Base-by-base conservation (phyloP, 2,329 filamentous ascomycete species). In the Teratosphaeria zuluensis region DNA sequence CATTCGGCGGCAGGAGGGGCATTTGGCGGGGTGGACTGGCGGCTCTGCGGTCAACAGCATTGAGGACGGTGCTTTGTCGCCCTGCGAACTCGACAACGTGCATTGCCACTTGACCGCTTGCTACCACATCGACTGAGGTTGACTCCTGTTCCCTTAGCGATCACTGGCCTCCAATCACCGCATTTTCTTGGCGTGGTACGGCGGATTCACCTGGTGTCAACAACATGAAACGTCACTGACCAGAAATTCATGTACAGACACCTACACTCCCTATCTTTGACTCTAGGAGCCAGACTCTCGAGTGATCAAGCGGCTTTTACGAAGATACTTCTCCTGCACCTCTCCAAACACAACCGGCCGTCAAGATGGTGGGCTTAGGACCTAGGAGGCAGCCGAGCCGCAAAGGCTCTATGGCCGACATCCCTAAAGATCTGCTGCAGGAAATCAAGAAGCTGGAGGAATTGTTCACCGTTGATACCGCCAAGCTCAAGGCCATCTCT, bases 401-500 rank as follows among this genome's bases (percentile, higher is more conserved):
- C 70, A 90, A 88, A 82, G 88, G 88, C 72, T 95, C 92, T 63
- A 90, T 94, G 84, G 85, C 87, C 74, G 90, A 96, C 78, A 83
- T 96, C 75, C 92, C 92, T 64, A 88, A 90, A 77, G 86, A 90
- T 75, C 83, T 96, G 64, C 78, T 90, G 72, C 74, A 81, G 57
- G 88, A 96, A 77, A 92, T 97, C 71, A 85, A 89, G 73, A 81
- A 83, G 62, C 82, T 97, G 28, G 94, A 97, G 78, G 82, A 91
- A 59, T 75, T 87, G 57, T 96, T 99, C 76, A 88, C 86, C 11
- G 85, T 97, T 53, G 83, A 88, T 64, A 81, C 81, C 0, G 76
- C 82, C 42, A 95, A 89, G 78, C 84, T 97, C 58, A 97, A 97
- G 82, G 76, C 87, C 65, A 92, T 99, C 70, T 92, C 90, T 51